Conservation (phyloP, 2,329 filamentous ascomycete genomes). For the Ophiostoma australiae region DNA sequence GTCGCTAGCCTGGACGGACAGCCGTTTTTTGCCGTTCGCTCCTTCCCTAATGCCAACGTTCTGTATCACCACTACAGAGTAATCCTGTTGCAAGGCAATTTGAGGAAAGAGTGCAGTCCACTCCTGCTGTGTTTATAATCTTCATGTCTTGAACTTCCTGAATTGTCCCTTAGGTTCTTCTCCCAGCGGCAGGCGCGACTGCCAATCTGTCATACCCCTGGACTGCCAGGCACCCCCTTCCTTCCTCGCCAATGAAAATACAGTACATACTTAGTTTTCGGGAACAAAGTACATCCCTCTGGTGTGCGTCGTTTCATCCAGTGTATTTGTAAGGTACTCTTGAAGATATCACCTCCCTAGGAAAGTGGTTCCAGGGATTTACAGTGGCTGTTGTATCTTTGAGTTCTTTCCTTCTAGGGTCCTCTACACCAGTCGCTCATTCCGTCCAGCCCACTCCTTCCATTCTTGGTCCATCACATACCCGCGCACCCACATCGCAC, state of each 20-base stretch:
- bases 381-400: background rate
- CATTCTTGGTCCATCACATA: background rate
- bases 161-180: background rate
- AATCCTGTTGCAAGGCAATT: background rate
- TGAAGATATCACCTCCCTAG: background rate
- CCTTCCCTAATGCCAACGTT: background rate
- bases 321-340: background rate
- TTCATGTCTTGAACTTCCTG: background rate
- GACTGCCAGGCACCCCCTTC: conserved; percentile 11
- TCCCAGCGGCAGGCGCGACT: background rate
- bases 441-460: conserved; percentile 1
- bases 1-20: conserved; percentile 6
- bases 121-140: background rate
- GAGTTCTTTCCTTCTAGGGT: background rate
- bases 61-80: background rate
- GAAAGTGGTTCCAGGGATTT: background rate
- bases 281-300: background rate
- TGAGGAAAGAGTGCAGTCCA: background rate
- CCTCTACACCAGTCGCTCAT: background rate
- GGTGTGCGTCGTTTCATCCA: background rate
- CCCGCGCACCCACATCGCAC: background rate
- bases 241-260: background rate
- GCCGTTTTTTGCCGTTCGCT: conserved; percentile 8
- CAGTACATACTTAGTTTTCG: background rate
- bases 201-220: conserved; percentile 9